Base-by-base conservation (phyloP, 441 rosid genomes). In the Hura crepitans region DNA sequence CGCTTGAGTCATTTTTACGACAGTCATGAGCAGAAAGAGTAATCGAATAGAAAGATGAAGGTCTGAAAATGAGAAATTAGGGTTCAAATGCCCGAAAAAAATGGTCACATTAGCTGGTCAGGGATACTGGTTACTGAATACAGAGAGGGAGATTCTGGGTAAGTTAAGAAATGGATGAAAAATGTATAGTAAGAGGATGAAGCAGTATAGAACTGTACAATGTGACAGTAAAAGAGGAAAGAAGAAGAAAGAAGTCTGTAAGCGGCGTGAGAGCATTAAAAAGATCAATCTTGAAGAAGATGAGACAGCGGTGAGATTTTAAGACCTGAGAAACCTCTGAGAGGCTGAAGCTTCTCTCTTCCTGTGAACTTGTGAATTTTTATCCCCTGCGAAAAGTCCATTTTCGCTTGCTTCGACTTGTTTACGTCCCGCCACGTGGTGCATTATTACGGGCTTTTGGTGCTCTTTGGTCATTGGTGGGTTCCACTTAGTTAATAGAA, bases 271-370 rank as follows among this genome's bases (percentile, higher is more conserved):
- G 69, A 69, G 75, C 72, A 77, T 66, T 72, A 65, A 78, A 35
- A 4, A 5, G 39, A n/a, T 35, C 4, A 35, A 73, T 66, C 56
- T 67, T 49, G 70, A 28, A 63, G 69, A 15, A 56, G 65, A 39
- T 35, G 74, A 53, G 66, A 71, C 64, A 55, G 66, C 42, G 73
- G 70, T 62, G 31, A 65, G 60, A 77, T 71, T 70, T 56, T 55
- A 22, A 71, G 61, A 73, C 43, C 7, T 15, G 54, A 45, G 11
- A n/a, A 42, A 28, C 6, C 57, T 22, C 58, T 58, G 72, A 49
- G 51, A 64, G 35, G 10, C 18, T 28, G 35, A 27, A 9, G n/a
- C 39, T 54, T 70, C 65, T 22, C 20, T 31, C 50, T 37, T 20
- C 71, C 58, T 45, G 77, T 73, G 66, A 66, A 71, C 45, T 22